Conservation (phyloP, 768 basidiomycete species). For the Termitomyces sp. region DNA sequence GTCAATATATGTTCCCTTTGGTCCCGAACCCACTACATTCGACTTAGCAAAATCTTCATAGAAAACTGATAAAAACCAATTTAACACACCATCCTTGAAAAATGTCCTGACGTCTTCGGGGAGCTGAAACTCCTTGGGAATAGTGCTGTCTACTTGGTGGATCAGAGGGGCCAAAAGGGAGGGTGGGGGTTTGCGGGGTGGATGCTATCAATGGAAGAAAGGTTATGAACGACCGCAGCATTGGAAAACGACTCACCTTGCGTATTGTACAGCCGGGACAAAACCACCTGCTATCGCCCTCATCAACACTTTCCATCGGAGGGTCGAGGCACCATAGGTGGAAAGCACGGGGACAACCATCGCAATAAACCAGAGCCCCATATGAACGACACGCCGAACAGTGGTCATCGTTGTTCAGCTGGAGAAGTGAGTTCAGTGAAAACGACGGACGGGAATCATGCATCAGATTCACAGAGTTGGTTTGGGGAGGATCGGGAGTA, state of each 20-base stretch:
- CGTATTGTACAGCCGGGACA: slow-evolving; percentile 66
- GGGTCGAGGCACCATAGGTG: slow-evolving; percentile 97
- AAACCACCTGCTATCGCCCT: slow-evolving; percentile 81
- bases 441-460: neutral
- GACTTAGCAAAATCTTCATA: slow-evolving; percentile 9
- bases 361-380: slow-evolving; percentile 92
- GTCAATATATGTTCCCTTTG: slow-evolving; percentile 82
- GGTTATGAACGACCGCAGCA: slow-evolving; percentile 9
- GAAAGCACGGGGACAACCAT: slow-evolving; percentile 93
- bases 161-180: slow-evolving; percentile 71
- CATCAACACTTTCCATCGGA: slow-evolving; percentile 83
- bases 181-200: slow-evolving; percentile 58
- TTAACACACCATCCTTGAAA: slow-evolving; percentile 78
- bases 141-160: slow-evolving; percentile 56
- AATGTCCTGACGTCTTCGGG: slow-evolving; percentile 78
- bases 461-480: slow-evolving; percentile 30
- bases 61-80: slow-evolving; percentile 4
- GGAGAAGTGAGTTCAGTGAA: slow-evolving; percentile 4
- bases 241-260: slow-evolving; percentile 42
- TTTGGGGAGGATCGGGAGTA: slow-evolving; percentile 38
- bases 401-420: slow-evolving; percentile 73
- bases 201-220: slow-evolving; percentile 39
- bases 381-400: slow-evolving; percentile 78
- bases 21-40: slow-evolving; percentile 63
- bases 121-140: slow-evolving; percentile 80